Conservation (phyloP, 306 rosid genomes). For the Pyrus communis region DNA sequence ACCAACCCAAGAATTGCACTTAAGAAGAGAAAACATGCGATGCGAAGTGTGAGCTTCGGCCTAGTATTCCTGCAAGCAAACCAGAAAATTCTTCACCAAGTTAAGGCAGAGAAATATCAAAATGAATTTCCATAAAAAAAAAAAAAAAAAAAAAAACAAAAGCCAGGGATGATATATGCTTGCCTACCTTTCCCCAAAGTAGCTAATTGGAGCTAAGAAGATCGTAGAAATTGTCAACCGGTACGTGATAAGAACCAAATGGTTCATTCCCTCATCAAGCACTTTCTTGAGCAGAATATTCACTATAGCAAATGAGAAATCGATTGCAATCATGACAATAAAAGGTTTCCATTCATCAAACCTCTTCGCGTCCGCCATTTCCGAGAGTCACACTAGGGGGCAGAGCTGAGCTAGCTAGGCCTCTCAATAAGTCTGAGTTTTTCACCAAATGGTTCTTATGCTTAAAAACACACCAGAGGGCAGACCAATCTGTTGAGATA, state of each 20-base stretch:
- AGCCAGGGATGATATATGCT: not conserved
- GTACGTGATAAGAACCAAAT: conserved; percentile 79
- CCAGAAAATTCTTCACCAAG: not conserved
- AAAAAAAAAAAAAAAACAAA: not conserved
- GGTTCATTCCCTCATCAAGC: conserved; percentile 79
- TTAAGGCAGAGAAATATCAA: not conserved
- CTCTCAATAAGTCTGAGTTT: conserved; percentile 8
- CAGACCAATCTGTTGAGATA: conserved; percentile 8
- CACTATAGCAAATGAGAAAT: conserved; percentile 54
- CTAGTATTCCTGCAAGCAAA: conserved; percentile 53
- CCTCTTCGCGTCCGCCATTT: conserved; percentile 11
- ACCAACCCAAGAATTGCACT: conserved; percentile 86
- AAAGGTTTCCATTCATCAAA: conserved; percentile 76
- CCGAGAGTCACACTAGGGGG: not conserved
- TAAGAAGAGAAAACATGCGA: conserved; percentile 66
- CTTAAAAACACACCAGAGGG: conserved; percentile 16
- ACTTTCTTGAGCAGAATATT: conserved; percentile 82
- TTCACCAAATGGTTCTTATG: not conserved
- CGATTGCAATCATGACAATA: conserved; percentile 61
- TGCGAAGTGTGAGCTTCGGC: conserved; percentile 50
- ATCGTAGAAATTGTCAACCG: conserved; percentile 61
- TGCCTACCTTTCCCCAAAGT: conserved; percentile 65
- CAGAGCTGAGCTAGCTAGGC: conserved; percentile 5
- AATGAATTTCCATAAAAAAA: not conserved
- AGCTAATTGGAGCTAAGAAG: conserved; percentile 67